Conservation (phyloP, 176 grass and related monocot genomes). For the Alloteropsis semialata region DNA sequence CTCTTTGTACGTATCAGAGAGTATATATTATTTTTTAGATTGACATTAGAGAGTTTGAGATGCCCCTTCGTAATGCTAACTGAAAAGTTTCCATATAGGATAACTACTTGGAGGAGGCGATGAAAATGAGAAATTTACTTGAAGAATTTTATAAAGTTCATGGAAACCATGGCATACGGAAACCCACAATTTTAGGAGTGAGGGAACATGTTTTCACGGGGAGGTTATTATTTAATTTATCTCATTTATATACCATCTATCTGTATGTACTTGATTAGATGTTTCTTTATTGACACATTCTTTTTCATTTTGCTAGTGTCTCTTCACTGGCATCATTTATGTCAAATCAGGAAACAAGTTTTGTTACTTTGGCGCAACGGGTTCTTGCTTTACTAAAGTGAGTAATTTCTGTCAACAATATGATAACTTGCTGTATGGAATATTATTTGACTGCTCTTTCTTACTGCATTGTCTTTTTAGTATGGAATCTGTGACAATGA, state of each 20-base stretch:
- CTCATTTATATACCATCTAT: slow-evolving; percentile 24
- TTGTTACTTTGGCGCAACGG: slow-evolving; percentile 97
- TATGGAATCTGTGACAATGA: not conserved
- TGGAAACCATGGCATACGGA: slow-evolving; percentile 62
- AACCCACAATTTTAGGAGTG: slow-evolving; percentile 90
- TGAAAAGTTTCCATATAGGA: slow-evolving; percentile 47
- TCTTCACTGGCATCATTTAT: slow-evolving; percentile 95
- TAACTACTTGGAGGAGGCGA: slow-evolving; percentile 94
- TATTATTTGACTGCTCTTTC: not conserved
- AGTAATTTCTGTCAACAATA: slow-evolving; percentile 43
- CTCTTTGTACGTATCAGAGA: not conserved
- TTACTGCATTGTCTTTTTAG: not conserved
- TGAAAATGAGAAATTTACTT: slow-evolving; percentile 99
- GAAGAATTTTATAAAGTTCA: slow-evolving; percentile 60
- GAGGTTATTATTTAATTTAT: slow-evolving; percentile 63
- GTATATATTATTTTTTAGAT: not conserved
- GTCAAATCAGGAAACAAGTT: slow-evolving; percentile 98
- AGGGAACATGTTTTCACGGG: slow-evolving; percentile 97
- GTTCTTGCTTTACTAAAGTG: slow-evolving; percentile 94
- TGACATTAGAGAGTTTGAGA: not conserved
- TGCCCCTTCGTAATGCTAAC: slow-evolving; percentile 11
- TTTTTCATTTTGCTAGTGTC: slow-evolving; percentile 54
- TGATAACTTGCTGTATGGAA: slow-evolving; percentile 11
- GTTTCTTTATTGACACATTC: slow-evolving; percentile 18
- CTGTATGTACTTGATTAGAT: slow-evolving; percentile 19